Base-by-base conservation (phyloP, 176 grass and related monocot species). In the Tillandsia leiboldiana region DNA sequence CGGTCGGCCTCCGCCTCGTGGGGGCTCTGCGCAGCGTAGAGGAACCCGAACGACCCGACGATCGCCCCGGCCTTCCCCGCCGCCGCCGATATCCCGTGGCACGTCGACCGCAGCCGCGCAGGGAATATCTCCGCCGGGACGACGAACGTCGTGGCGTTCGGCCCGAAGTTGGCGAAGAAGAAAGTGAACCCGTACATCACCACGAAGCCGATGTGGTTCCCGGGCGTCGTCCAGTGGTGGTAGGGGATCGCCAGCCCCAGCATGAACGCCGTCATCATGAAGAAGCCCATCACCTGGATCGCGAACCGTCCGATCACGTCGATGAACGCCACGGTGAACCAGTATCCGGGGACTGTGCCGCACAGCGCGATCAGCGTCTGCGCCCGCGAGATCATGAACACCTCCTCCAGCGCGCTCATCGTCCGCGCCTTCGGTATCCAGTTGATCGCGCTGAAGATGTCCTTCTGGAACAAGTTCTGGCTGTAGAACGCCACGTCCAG, bases 121-220 rank as follows among this genome's bases (percentile, higher is more conserved):
- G 84, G 88, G 72, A 87, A 91, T 57, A 91, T 87, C 49, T 91
- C 81, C 0, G 81, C 88, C 0, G 88, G 78, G 2, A 91, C 15
- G 66, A 91, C 68, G 71, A 91, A 91, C 24, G 84, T 91, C 14
- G 84, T 91, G 15, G 68, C 67, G 72, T 87, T 91, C 3, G 88
- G 88, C 2, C 88, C 84, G 6, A 87, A 91, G 69, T 91, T 91
- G 2, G 90, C 83, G 47, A 92, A 92, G 77, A 92, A 92, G 73
- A 93, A 81, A 27, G 71, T 88, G 68, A 83, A 52, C 0, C 70
- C 73, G 33, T 88, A 93, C 86, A 93, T 77, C 26, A 78, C 53
- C 0, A 80, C 58, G 70, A 88, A 88, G n/a, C 85, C 85, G 10
- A 18, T 10, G 11, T 80, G 71, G 56, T 79, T 2, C 0, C 71